Evolutionary conservation across 225 moss, liverwort and hornwort species (phyloP), one percentile per base, ranked within the genome.

Genomic region (Bryum argenteum): DNA sequence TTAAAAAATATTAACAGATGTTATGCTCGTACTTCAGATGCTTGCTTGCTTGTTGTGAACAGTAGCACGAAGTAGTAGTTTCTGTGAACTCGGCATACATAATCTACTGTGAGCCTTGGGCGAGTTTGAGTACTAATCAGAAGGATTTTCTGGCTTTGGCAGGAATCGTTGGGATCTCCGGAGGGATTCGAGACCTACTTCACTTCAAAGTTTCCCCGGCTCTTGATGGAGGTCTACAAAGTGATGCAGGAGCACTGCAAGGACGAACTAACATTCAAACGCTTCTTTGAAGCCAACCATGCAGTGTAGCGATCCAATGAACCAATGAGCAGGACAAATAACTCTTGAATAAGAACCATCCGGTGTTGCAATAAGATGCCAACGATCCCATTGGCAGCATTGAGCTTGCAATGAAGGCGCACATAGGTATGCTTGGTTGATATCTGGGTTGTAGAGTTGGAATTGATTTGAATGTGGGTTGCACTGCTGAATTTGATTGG

Each of bases 121-220:
- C 6, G 48, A 17, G 11, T 48, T 22, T 26, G 54, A 48, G 76
- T 42, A n/a, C 47, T 48, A 10, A 51, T 24, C 7, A 20, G 20
- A 61, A 43, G 39, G 39, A 48, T 67, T 48, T 66, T 5, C 11
- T 22, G 28, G 65, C 21, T 72, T 53, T 59, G 78, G 79, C 98
- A 98, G 98, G 81, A 71, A 64, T 75, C 83, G 17, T 63, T 98
- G 59, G 94, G 91, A 66, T 88, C 89, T 77, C 98, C 94, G 39
- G 91, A 89, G 73, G 98, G 98, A 10, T 85, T 90, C 72, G 89
- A 94, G 71, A 82, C 75, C 9, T 98, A 98, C 75, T 94, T 98
- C 71, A 73, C 80, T 44, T 70, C 58, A 55, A 90, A 89, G 78
- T 94, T 94, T 57, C 94, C 98, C 26, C 72, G 80, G 38, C 79